Evolutionary conservation across 2,329 filamentous ascomycete species (phyloP), one percentile per base, ranked within the genome.

Genomic region (Daldinia sp.): DNA sequence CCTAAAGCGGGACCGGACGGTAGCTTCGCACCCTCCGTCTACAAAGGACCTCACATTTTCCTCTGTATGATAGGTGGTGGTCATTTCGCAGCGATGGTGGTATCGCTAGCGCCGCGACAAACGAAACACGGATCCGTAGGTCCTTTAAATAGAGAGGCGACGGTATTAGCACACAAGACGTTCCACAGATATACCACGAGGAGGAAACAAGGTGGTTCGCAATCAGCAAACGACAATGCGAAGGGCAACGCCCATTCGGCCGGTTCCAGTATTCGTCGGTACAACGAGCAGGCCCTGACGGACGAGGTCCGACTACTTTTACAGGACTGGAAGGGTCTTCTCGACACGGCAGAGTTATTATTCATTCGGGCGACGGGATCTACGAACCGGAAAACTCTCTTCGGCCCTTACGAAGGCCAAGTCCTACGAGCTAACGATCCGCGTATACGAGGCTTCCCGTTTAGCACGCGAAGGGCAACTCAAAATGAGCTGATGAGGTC

Each of bases 51-150:
- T 1, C 94, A 98, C 74, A 88, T 97, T 50, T 98, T 99, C 74
- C 85, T 99, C 48, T 98, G 94, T 78, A 99, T 99, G 95, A 96
- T 99, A 51, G 95, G 95, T 21, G 95, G 95, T 62, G 95, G 95
- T 0, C 95, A 99, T 76, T 99, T 99, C 74, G 95, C 95, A 0
- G 95, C 92, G 51, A 98, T 98, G 94, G 83, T 98, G 9, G 91
- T 99, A 9, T 93, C 93, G 0, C 83, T 98, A 3, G 88, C 92
- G 0, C 94, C 95, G 0, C 91, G 93, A 65, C 82, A 90, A 54
- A 86, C 87, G 34, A 94, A 92, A 74, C 87, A 87, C 53, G 82
- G 83, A 2, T 81, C 85, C 10, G 80, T 84, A 13, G 90, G 91
- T 0, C 83, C 90, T 1, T 86, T 96, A 74, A 93, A 96, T 68